A percentile compares a stretch with the other conserved stretches of the same genome.
Conservation (phyloP, 2,329 filamentous ascomycete genomes). For the Thelonectria discophora region DNA sequence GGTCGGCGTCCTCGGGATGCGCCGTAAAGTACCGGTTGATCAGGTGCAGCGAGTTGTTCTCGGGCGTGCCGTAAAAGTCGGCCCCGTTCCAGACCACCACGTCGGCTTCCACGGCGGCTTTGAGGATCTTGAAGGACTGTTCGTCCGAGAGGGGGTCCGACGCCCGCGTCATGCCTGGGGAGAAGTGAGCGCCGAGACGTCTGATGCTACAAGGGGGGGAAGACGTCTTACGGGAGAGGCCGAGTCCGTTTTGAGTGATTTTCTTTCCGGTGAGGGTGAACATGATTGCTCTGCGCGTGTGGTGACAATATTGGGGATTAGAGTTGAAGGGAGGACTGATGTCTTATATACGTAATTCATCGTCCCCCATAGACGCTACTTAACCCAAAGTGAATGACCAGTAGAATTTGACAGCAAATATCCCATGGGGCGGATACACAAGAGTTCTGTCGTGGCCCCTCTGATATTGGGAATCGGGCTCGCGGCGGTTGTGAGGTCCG, state of each 20-base stretch:
- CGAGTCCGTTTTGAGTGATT: slow-evolving; percentile 1
- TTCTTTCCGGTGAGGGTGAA: not conserved
- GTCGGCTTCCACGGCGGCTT: slow-evolving; percentile 25
- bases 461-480: too few species aligned
- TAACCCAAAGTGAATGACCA: not conserved
- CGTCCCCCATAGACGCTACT: not conserved
- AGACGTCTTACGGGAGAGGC: not conserved
- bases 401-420: too few species aligned
- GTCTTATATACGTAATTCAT: not conserved
- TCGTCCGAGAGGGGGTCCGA: slow-evolving; percentile 4
- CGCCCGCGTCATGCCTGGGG: not conserved
- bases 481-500: not conserved
- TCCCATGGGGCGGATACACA: too few species aligned
- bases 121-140: slow-evolving; percentile 19
- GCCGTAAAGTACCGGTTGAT: slow-evolving; percentile 63
- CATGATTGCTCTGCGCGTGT: not conserved
- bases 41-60: slow-evolving; percentile 61
- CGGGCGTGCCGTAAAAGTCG: slow-evolving; percentile 55
- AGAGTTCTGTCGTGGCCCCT: too few species aligned
- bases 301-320: too few species aligned
- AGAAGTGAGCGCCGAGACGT: not conserved
- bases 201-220: not conserved
- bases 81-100: slow-evolving; percentile 30
- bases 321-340: not conserved
- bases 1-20: slow-evolving; percentile 63